Base-by-base conservation (phyloP, 1,139 yeast species). In the Scheffersomyces quercinus region DNA sequence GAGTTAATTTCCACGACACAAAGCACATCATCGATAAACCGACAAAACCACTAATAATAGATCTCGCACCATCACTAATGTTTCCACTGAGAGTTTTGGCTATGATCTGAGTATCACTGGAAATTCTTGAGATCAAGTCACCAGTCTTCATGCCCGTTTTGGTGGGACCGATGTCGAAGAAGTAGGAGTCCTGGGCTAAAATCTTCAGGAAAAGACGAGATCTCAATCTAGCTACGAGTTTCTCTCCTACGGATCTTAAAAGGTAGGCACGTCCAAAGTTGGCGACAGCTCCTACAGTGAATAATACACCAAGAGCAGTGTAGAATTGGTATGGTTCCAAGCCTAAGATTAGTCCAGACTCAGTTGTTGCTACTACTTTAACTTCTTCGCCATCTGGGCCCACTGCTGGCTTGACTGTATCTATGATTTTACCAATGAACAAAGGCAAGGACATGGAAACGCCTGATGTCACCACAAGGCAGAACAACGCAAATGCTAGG, bases 81-180 rank as follows among this genome's bases (percentile, higher is more conserved):
- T 90, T 90, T 48, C 88, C 95, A 36, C 97, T 89, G 52, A 93
- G 79, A 1, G 96, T 83, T 52, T 88, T 79, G 7, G 96, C 82
- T 12, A 93, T 96, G 36, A 93, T 85, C 58, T 87, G 91, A 1
- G 97, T 91, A 62, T 93, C 99, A 36, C 88, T 83, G 20, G 96
- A 83, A 33, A 93, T 70, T 48, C 98, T 73, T 5, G 97, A 88
- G 39, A 93, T 89, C 59, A 93, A 73, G 61, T 93, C 99, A 35
- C 98, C 99, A 1, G 91, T 95, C 58, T 93, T 85, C 77, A 74
- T 73, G 6, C 79, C 78, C 0, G 47, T 47, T 35, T 62, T 61
- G 16, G 59, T 56, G 7, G 78, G 78, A 48, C 95, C 91, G 14
- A 87, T 83, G 59, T 93, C 98, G 59, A 88, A 93, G 60, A 93